Evolutionary conservation across 345 rosid species (phyloP).

Genomic region (Boechera divaricarpa): DNA sequence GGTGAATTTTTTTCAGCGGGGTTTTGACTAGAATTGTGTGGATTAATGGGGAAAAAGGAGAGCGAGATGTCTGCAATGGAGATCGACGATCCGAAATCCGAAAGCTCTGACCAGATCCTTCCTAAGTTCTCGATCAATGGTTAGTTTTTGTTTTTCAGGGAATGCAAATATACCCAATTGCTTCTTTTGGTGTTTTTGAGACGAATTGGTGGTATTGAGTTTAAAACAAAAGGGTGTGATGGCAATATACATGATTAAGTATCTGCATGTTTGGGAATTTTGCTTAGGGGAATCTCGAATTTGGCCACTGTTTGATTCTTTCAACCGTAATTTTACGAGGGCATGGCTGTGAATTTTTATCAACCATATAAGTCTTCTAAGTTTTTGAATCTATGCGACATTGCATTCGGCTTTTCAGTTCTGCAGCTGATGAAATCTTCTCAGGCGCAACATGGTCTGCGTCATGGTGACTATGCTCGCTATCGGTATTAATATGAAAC

Average conservation of each 20-base stretch:
- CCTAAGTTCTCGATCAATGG: slow-evolving; percentile 83
- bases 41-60: slow-evolving; percentile 56
- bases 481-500: slow-evolving; percentile 61
- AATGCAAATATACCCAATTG: not conserved
- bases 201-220: not conserved
- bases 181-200: not conserved
- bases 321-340: not conserved
- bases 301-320: slow-evolving; percentile 10
- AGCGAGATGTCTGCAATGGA: slow-evolving; percentile 66
- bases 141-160: slow-evolving; percentile 32
- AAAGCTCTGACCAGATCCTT: slow-evolving; percentile 61
- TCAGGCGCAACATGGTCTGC: slow-evolving; percentile 98
- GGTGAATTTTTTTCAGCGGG: not conserved
- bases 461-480: slow-evolving; percentile 92
- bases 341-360: not conserved
- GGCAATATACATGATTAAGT: not conserved
- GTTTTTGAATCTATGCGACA: slow-evolving; percentile 9
- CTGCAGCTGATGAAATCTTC: slow-evolving; percentile 88
- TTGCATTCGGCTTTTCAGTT: slow-evolving; percentile 52
- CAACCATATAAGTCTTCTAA: not conserved
- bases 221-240: not conserved
- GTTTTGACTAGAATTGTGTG: slow-evolving; percentile 18
- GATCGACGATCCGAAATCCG: slow-evolving; percentile 65
- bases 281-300: slow-evolving; percentile 12
- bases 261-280: slow-evolving; percentile 28